phyloP scores from a whole-genome alignment of 2,329 filamentous ascomycete genomes.

The Cladosporium colombiae region DNA sequence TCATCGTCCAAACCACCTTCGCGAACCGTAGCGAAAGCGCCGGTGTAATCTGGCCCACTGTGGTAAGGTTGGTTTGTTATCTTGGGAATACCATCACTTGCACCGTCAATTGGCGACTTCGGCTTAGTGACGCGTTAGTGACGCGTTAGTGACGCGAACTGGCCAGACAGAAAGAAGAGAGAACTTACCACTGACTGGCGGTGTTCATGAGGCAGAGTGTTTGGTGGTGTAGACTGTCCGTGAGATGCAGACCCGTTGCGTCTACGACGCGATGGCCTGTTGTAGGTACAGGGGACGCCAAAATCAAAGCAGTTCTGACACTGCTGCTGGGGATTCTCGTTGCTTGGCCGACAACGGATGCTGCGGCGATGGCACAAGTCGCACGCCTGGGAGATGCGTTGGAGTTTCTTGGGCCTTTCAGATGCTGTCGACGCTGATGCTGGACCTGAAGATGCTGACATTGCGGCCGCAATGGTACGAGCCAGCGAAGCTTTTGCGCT shows the following conservation, averaged over 20 bases:
- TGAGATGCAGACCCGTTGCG: conserved; percentile 26
- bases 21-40: conserved; percentile 27
- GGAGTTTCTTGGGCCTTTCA: conserved; percentile 39
- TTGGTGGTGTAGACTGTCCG: conserved; percentile 27
- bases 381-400: conserved; percentile 41
- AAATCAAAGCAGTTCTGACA: conserved; percentile 56
- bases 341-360: conserved; percentile 46
- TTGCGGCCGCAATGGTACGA: conserved; percentile 9
- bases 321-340: conserved; percentile 37
- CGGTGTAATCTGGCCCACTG: conserved; percentile 25
- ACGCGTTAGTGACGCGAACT: conserved; percentile 1
- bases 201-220: conserved; percentile 29
- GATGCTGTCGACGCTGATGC: background rate
- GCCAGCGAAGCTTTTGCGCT: conserved; percentile 2
- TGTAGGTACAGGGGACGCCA: conserved; percentile 51
- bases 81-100: background rate
- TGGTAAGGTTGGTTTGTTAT: background rate
- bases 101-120: conserved; percentile 15
- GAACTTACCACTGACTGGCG: conserved; percentile 3
- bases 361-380: conserved; percentile 55
- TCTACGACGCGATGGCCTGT: conserved; percentile 45
- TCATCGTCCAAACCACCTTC: conserved; percentile 31
- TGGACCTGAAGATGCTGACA: conserved; percentile 15
- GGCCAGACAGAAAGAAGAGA: no score
- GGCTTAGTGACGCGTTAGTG: background rate